Evolutionary conservation across 805 yeast genomes (phyloP).

Genomic region (Kodamaea kakaduensis): DNA sequence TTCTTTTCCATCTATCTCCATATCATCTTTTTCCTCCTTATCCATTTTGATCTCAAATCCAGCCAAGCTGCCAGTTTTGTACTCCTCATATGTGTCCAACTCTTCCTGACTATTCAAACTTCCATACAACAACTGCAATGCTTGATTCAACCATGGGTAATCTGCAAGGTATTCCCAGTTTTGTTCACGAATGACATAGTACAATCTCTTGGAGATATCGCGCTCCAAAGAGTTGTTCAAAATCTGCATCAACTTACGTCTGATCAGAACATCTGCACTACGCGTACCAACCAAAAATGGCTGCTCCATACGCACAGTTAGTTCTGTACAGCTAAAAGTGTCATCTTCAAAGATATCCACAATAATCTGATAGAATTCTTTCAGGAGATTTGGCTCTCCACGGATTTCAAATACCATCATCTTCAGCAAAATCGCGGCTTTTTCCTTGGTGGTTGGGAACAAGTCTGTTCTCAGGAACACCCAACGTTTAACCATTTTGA

Average conservation of each 20-base stretch:
- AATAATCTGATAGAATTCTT: conserved; percentile 79
- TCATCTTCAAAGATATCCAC: conserved; percentile 84
- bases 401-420: conserved; percentile 90
- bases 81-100: conserved; percentile 44
- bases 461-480: conserved; percentile 77
- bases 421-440: conserved; percentile 87
- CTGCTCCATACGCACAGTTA: conserved; percentile 93
- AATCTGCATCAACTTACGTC: conserved; percentile 75
- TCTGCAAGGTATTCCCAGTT: conserved; percentile 96
- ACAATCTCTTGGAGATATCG: conserved; percentile 72
- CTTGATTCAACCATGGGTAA: conserved; percentile 92
- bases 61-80: conserved; percentile 51
- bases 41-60: conserved; percentile 29
- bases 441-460: conserved; percentile 93
- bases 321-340: conserved; percentile 73
- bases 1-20: conserved; percentile 19
- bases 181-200: conserved; percentile 89
- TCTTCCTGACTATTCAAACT: conserved; percentile 55
- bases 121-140: conserved; percentile 79
- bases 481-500: conserved; percentile 81
- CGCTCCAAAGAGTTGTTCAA: conserved; percentile 73
- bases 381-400: conserved; percentile 75
- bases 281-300: conserved; percentile 94
- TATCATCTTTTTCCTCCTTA: conserved; percentile 13
- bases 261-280: conserved; percentile 65